Conservation (phyloP, 2,329 filamentous ascomycete species). For the Aciculosporium take region DNA sequence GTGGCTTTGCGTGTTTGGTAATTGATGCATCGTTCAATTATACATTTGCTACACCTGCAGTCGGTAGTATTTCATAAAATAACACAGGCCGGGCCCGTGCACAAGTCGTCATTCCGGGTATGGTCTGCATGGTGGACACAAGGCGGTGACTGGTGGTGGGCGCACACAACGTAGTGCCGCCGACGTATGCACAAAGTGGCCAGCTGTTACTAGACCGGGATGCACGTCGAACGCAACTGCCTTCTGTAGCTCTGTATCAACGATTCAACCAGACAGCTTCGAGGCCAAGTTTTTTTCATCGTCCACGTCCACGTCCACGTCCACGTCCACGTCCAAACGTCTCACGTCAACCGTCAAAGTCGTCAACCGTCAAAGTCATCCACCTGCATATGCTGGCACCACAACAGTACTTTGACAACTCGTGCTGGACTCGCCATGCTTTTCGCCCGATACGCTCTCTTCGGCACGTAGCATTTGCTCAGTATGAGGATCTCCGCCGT, state of each 20-base stretch:
- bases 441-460: conserved; percentile 9
- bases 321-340: conserved; percentile 1
- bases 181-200: conserved; percentile 8
- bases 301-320: background rate
- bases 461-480: conserved; percentile 21
- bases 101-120: too few relatives aligned
- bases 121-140: too few relatives aligned
- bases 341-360: too few relatives aligned
- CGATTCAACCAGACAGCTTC: background rate
- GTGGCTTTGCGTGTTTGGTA: too few relatives aligned
- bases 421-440: conserved; percentile 15
- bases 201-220: conserved; percentile 6
- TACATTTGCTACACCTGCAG: too few relatives aligned
- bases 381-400: background rate
- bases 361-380: too few relatives aligned
- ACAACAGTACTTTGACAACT: background rate
- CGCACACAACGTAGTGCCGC: background rate
- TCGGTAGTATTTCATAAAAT: too few relatives aligned
- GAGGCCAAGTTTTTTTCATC: background rate
- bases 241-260: background rate
- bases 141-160: background rate
- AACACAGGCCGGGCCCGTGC: too few relatives aligned
- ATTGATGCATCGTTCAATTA: too few relatives aligned
- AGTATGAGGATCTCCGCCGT: conserved; percentile 27
- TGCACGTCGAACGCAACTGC: too few relatives aligned